Evolutionary conservation across 768 basidiomycete species (phyloP).

Genomic region (Phanerochaete sordida): DNA sequence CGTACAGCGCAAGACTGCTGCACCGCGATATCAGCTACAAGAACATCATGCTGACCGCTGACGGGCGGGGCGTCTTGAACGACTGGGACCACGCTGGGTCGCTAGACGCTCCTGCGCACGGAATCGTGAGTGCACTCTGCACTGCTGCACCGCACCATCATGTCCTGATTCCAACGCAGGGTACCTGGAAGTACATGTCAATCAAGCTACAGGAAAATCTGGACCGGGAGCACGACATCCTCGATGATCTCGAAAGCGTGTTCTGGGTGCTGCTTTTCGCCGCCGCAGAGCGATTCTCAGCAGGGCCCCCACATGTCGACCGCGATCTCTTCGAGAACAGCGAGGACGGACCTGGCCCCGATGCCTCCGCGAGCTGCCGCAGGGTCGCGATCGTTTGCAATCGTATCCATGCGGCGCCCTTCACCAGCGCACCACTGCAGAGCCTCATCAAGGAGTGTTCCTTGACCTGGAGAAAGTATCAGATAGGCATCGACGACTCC

Average conservation of each 20-base stretch:
- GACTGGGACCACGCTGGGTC: conserved; percentile 9
- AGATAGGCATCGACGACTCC: too few relatives aligned
- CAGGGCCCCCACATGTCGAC: too few relatives aligned
- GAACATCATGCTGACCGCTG: conserved; percentile 6
- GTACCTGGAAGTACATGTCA: conserved; percentile 15
- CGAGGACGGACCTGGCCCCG: neutral
- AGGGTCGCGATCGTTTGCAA: too few relatives aligned
- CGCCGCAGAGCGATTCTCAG: too few relatives aligned
- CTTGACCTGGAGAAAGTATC: neutral
- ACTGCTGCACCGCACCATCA: too few relatives aligned
- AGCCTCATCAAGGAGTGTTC: too few relatives aligned
- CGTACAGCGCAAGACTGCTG: neutral
- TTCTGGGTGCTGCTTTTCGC: neutral
- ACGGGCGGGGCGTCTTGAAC: conserved; percentile 3
- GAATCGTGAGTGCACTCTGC: neutral
- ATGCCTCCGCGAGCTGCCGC: too few relatives aligned
- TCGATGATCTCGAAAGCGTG: conserved; percentile 14
- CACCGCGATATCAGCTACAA: conserved; percentile 9
- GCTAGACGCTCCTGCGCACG: neutral
- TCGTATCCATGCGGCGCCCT: too few relatives aligned
- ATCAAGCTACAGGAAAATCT: conserved; percentile 5
- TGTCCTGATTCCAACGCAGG: conserved; percentile 3
- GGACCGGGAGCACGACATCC: conserved; percentile 2
- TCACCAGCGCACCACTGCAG: too few relatives aligned
- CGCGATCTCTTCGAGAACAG: too few relatives aligned